A percentile compares a stretch with the other conserved stretches of the same genome.
Conservation (phyloP, 2,329 filamentous ascomycete genomes). For the Davidsoniella neocaledoniae region DNA sequence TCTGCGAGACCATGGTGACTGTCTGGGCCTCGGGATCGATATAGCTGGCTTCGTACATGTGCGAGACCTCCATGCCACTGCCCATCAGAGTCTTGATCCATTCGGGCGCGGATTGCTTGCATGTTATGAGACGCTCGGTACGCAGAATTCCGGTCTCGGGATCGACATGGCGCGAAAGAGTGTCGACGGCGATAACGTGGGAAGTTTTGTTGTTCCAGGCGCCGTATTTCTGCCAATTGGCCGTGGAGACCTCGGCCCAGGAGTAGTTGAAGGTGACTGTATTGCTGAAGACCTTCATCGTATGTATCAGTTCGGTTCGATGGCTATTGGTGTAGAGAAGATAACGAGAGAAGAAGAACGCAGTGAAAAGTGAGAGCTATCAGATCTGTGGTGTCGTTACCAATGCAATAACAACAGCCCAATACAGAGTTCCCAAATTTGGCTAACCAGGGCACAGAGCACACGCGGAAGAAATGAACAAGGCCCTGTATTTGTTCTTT, state of each 20-base stretch:
- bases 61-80: conserved; percentile 54
- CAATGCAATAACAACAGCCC: background rate
- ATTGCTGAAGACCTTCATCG: conserved; percentile 93
- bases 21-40: conserved; percentile 71
- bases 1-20: conserved; percentile 92
- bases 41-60: conserved; percentile 91
- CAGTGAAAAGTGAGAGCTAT: background rate
- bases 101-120: conserved; percentile 49
- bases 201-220: conserved; percentile 98
- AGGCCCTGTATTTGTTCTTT: no score
- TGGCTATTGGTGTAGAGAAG: conserved; percentile 13
- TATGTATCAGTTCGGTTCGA: conserved; percentile 13
- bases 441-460: no score
- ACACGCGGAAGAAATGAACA: no score
- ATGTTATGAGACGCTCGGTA: conserved; percentile 46
- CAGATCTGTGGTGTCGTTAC: no score
- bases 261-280: conserved; percentile 88
- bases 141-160: conserved; percentile 40
- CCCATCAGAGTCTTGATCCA: conserved; percentile 72
- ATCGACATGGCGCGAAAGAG: conserved; percentile 52
- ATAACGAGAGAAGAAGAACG: background rate
- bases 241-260: conserved; percentile 93
- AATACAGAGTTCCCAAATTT: no score
- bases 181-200: conserved; percentile 92
- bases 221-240: conserved; percentile 98